A percentile compares a stretch with the other conserved stretches of the same genome.
Conservation (phyloP, 441 rosid genomes). For the Euphorbia celastroides region DNA sequence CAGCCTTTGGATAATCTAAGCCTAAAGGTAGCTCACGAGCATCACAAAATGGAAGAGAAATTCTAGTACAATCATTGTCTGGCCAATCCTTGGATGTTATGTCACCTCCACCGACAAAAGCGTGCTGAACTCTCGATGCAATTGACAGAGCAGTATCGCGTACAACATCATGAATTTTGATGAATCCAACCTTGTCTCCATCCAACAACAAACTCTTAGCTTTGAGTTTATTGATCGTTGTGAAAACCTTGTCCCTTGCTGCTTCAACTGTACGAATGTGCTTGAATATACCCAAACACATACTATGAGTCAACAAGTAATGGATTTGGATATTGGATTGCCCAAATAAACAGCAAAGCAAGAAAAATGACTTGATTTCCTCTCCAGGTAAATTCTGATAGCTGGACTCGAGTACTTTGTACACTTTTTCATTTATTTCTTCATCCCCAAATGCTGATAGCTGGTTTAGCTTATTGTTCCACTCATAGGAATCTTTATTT, state of each 20-base stretch:
- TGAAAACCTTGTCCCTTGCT: neutral
- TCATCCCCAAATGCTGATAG: neutral
- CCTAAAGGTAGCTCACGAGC: neutral
- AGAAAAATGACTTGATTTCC: neutral
- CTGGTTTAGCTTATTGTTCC: neutral
- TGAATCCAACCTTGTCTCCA: neutral
- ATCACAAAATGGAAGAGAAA: neutral
- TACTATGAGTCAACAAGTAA: neutral
- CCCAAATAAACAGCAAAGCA: neutral
- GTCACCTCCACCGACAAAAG: neutral
- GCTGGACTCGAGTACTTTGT: neutral
- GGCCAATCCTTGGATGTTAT: neutral
- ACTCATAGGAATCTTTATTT: neutral
- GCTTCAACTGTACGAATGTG: neutral
- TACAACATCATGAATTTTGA: constrained; percentile 7
- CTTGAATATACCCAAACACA: neutral
- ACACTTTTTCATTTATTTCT: neutral
- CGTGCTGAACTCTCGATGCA: neutral
- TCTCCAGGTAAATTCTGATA: neutral
- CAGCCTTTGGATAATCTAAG: constrained; percentile 9
- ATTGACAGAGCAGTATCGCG: neutral
- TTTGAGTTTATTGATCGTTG: neutral
- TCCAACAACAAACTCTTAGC: neutral
- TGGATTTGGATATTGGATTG: neutral
- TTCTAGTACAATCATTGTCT: neutral